phyloP scores from a whole-genome alignment of 129 eudicot genomes.

The Centrapalus pauciflorus region DNA sequence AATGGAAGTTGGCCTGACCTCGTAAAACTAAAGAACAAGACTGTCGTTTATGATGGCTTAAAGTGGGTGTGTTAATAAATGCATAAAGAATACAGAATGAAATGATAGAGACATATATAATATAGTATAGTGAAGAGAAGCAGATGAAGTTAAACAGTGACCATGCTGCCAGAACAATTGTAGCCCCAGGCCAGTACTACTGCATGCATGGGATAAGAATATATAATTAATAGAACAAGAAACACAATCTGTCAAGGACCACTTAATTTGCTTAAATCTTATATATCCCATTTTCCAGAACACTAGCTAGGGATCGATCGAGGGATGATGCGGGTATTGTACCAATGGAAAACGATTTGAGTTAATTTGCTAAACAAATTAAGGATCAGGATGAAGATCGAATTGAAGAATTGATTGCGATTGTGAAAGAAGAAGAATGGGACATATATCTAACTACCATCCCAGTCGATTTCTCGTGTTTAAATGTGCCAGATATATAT shows the following conservation, averaged over 20 bases:
- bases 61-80: constrained; percentile 4
- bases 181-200: too few relatives aligned
- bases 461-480: constrained; percentile 3
- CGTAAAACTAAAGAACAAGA: too few relatives aligned
- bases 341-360: not conserved
- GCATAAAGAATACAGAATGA: constrained; percentile 25
- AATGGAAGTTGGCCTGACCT: too few relatives aligned
- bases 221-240: not conserved
- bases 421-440: constrained; percentile 4
- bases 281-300: not conserved
- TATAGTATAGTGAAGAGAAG: constrained; percentile 17
- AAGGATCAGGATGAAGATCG: not conserved
- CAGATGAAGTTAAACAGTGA: constrained; percentile 27
- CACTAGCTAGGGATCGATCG: not conserved
- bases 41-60: too few relatives aligned
- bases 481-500: constrained; percentile 4
- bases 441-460: constrained; percentile 14
- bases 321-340: too few relatives aligned
- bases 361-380: constrained; percentile 1
- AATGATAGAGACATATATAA: constrained; percentile 24
- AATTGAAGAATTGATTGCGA: not conserved
- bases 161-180: constrained; percentile 34
- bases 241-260: constrained; percentile 20
- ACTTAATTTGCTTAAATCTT: constrained; percentile 2
- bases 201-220: constrained; percentile 20